Base-by-base conservation (phyloP, 2,329 filamentous ascomycete genomes). In the Nemania bipapillata region DNA sequence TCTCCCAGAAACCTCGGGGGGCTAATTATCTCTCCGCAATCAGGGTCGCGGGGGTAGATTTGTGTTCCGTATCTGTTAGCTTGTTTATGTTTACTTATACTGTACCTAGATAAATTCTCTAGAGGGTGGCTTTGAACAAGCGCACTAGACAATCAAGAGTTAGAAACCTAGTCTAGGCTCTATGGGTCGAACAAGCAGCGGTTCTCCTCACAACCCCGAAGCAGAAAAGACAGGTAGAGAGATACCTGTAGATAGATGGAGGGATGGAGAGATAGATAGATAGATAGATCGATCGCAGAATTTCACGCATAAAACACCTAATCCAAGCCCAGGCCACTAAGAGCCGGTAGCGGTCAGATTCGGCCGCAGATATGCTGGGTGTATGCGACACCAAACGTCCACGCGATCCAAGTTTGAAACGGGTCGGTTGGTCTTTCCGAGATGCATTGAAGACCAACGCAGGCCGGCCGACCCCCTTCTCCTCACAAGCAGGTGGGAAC, bases 351-450 rank as follows among this genome's bases (percentile, higher is more conserved):
- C 53, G 58, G 58, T 53, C 42, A 69, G 59, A 69, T 66, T 59
- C 32, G 68, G 60, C 55, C 64, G 64, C 62, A 68, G 61, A 37
- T 63, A 49, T 28, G 37, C 42, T 54, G 20, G 35, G 52, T 37
- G 30, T 57, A 22, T 54, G 35, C 12, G 35, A 62, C 65, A 37
- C 63, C 42, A 59, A 50, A 45, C 26, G 40, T 42, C 49, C 59
- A 63, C 47, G 60, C 56, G 68, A 64, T 47, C 45, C 50, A 50
- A 52, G 12, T 55, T 71, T 42, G 53, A 66, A 66, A 61, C 69
- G 57, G 63, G 57, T 70, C 66, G 69, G 69, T 64, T 67, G 47
- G 22, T 17, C 22, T 62, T 71, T 66, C 69, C 69, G 69, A 71
- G 63, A 64, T 69, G 63, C 62, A 63, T 42, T 45, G 50, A 65